phyloP scores from a whole-genome alignment of 768 basidiomycete species.

The Baorangia bicolor region DNA sequence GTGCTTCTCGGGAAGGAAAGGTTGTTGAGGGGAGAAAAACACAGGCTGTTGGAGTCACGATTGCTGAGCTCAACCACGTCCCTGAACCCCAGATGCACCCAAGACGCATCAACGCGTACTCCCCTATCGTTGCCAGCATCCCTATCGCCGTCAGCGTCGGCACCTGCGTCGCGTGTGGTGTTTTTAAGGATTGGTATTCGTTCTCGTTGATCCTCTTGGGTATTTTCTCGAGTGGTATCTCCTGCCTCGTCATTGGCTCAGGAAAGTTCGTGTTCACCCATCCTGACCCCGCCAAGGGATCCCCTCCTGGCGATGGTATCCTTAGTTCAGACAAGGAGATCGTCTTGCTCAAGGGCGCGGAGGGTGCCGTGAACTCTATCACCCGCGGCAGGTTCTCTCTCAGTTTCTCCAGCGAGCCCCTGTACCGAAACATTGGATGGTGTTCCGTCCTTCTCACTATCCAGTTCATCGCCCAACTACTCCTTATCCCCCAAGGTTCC shows the following conservation, averaged over 20 bases:
- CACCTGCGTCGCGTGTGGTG: conserved; percentile 27
- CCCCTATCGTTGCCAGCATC: conserved; percentile 28
- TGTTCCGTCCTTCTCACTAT: conserved; percentile 32
- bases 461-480: conserved; percentile 36
- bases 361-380: conserved; percentile 32
- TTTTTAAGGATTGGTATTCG: conserved; percentile 34
- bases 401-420: conserved; percentile 25
- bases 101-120: conserved; percentile 17
- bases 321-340: conserved; percentile 23
- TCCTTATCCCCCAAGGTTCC: conserved; percentile 33
- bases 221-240: conserved; percentile 30
- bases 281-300: conserved; percentile 24
- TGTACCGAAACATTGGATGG: conserved; percentile 29
- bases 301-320: conserved; percentile 33
- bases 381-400: conserved; percentile 34
- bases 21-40: conserved; percentile 27
- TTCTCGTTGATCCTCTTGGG: conserved; percentile 37
- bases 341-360: conserved; percentile 30
- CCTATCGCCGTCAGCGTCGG: conserved; percentile 32
- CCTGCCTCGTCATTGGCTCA: conserved; percentile 35
- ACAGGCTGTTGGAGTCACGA: conserved; percentile 25
- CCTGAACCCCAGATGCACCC: conserved; percentile 21
- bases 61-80: conserved; percentile 25
- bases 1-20: conserved; percentile 9
- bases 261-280: conserved; percentile 29